Base-by-base conservation (phyloP, 78 protist genomes). In the Thecamonas trahens region DNA sequence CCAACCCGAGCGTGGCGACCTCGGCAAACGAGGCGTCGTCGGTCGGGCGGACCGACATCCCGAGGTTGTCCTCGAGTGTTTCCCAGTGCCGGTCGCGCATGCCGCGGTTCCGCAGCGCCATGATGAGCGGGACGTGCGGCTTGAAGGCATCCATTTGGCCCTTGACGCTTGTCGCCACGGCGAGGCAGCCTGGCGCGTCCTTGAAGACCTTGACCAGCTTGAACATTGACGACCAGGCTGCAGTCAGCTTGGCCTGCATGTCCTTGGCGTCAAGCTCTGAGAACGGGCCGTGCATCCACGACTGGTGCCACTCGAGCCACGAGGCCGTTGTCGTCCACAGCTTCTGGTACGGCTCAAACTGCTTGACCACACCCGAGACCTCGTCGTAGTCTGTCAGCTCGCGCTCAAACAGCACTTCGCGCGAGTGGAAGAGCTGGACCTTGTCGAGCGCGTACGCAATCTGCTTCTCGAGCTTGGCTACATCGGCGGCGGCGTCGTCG, bases 71-170 rank as follows among this genome's bases (percentile, higher is more conserved):
- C 13, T 66, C 24, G 37, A 87, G 28, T 18, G 13, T 34, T n/a
- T 64, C 52, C 95, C 95, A 91, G 72, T 91, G 95, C 2, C 95
- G 69, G 9, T 76, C 84, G 24, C 80, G 40, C 75, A 91, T 70
- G 6, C 91, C 91, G 14, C 82, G 88, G 61, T 72, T 59, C 47
- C 91, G 70, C 35, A 91, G 45, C 32, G 68, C 59, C 28, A 14
- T 20, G 67, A 86, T 42, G 47, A 91, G 65, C 3, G 89, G 91
- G 38, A 86, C 42, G 50, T 39, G 24, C 38, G 73, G 40, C 40
- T 31, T 1, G 71, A 88, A 77, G 50, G 50, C 71, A 24, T 40
- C 47, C 39, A 91, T 67, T 50, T 76, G 52, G 1, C 0, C 49
- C 61, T 65, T 49, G 40, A 77, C n/a, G 35, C n/a, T 24, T 13